A percentile compares a stretch with the other conserved stretches of the same genome.
Conservation (phyloP, 2,329 filamentous ascomycete species). For the Diplodia scrobiculata region DNA sequence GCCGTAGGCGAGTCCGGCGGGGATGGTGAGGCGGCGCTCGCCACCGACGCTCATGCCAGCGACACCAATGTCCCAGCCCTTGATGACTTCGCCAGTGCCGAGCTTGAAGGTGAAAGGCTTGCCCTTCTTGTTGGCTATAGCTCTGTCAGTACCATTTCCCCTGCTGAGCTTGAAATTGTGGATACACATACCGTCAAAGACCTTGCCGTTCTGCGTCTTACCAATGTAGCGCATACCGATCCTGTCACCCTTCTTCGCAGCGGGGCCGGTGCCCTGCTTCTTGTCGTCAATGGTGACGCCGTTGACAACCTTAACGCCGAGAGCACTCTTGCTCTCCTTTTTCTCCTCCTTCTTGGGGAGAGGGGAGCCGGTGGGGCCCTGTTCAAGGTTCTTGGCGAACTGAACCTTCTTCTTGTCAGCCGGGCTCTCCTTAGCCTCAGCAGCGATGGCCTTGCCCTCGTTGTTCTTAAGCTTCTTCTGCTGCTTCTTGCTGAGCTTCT, state of each 20-base stretch:
- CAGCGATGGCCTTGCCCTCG: conserved; percentile 76
- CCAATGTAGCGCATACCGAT: conserved; percentile 97
- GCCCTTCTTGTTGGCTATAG: conserved; percentile 94
- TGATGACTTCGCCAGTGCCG: conserved; percentile 93
- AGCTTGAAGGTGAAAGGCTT: conserved; percentile 97
- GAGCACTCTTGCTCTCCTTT: conserved; percentile 51
- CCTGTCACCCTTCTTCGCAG: conserved; percentile 85
- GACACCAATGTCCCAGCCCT: conserved; percentile 96
- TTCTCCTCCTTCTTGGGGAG: conserved; percentile 49
- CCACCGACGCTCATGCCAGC: conserved; percentile 89
- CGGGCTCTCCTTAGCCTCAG: conserved; percentile 50
- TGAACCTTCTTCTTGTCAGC: conserved; percentile 91
- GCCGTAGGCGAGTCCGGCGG: conserved; percentile 85
- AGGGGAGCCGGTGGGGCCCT: conserved; percentile 72
- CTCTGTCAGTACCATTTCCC: conserved; percentile 32
- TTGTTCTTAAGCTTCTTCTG: conserved; percentile 99
- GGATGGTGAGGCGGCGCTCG: conserved; percentile 90
- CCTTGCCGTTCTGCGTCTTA: conserved; percentile 87
- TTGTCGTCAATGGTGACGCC: conserved; percentile 95
- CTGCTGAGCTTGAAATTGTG: neutral
- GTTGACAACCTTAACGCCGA: conserved; percentile 76
- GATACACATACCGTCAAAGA: conserved; percentile 78
- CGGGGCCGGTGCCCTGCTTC: conserved; percentile 81
- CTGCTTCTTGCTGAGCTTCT: conserved; percentile 93
- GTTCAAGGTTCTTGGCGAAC: conserved; percentile 98